Conservation (phyloP, 2,329 filamentous ascomycete species). For the Colletotrichum tabaci region DNA sequence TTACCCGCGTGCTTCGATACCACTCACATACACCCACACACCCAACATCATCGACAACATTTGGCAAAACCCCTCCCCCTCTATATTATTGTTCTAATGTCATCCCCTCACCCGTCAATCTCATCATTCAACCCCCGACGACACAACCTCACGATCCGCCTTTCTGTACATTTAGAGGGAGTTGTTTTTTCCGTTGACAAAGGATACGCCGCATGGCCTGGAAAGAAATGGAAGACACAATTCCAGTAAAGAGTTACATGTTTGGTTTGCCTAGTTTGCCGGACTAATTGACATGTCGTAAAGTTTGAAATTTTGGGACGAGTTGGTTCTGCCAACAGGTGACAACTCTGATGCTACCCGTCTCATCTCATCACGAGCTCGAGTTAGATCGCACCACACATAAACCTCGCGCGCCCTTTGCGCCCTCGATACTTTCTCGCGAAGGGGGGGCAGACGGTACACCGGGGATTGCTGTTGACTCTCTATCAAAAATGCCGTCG, state of each 20-base stretch:
- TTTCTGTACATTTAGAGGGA: conserved; percentile 43
- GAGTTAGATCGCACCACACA: neutral
- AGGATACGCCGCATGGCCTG: conserved; percentile 42
- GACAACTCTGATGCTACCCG: conserved; percentile 16
- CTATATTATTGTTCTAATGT: conserved; percentile 44
- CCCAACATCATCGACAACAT: conserved; percentile 26
- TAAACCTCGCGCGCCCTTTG: neutral
- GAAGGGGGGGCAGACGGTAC: neutral
- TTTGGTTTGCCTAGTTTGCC: neutral
- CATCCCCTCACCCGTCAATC: conserved; percentile 13
- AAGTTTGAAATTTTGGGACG: neutral
- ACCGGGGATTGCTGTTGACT: neutral
- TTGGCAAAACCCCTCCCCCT: conserved; percentile 33
- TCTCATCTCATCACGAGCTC: neutral
- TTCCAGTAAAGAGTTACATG: conserved; percentile 43
- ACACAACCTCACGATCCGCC: conserved; percentile 34
- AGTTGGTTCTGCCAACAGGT: conserved; percentile 6
- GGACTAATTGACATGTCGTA: neutral
- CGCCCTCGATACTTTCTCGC: neutral
- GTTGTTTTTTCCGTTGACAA: conserved; percentile 33
- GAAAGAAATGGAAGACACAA: conserved; percentile 43
- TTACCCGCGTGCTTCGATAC: conserved; percentile 29
- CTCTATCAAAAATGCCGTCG: neutral
- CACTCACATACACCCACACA: conserved; percentile 8
- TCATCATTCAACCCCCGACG: neutral